Base-by-base conservation (phyloP, 176 grass and related monocot genomes). In the Oryza glaberrima region DNA sequence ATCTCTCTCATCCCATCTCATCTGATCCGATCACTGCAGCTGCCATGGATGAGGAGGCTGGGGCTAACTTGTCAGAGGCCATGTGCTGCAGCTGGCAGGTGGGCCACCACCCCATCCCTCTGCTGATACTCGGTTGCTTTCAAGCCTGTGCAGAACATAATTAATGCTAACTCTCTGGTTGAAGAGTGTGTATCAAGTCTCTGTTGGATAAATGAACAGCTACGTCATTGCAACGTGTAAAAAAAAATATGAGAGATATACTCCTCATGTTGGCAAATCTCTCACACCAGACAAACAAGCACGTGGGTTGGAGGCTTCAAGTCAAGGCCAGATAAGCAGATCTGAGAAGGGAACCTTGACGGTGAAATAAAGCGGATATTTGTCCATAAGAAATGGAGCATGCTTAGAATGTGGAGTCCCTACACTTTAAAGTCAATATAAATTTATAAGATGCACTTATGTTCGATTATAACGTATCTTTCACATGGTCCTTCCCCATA, bases 81-180 rank as follows among this genome's bases (percentile, higher is more conserved):
- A 61, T 72, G 36, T 72, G 69, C 51, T 4, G 22, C 6, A 28
- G 51, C 80, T 36, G 49, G 48, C 58, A 19, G 66, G 30, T 80
- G 26, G 65, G 23, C 61, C 60, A 11, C 20, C 20, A 11, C 20
- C 20, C 49, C 28, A 12, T 4, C 15, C 51, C 51, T 35, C 15
- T 41, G 35, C 54, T 30, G 35, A 41, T 28, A 44, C 79, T 44
- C 67, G 13, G 35, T 45, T 82, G 79, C 79, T 82, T 72, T 82
- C 48, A 12, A 0, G 3, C 69, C 70, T 23, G 65, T 82, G 49
- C 0, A 52, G 58, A 6, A 20, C 3, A 36, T 32, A 32, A 32
- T 32, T 32, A 30, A 30, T 30, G 28, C 28, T 32, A 32, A 32
- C 30, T 32, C 30, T 56, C 16, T 19, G 15, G 52, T 17, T 56